Base-by-base conservation (phyloP, 306 rosid species). In the Cicer chorassanicum region DNA sequence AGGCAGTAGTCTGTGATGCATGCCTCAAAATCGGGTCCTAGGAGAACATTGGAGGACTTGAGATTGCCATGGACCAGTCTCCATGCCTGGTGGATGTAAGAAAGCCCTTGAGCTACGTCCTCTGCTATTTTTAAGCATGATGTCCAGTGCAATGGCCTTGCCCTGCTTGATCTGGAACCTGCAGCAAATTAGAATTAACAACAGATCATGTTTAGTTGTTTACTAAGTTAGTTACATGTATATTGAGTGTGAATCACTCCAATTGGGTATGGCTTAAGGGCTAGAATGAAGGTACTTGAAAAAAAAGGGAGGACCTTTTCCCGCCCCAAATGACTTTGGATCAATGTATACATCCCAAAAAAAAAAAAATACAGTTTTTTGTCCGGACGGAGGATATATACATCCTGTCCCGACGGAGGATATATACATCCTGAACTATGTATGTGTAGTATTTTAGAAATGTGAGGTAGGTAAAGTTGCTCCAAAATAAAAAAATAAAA, bases 81-180 rank as follows among this genome's bases (percentile, higher is more conserved):
- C 98, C 97, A 93, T 63, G 98, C 98, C 77, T 93, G 98, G 82
- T 93, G 98, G 73, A 93, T 93, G 89, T 89, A 93, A 78, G 97
- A 87, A 43, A 93, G 82, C 50, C 97, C 97, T 84, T 93, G 98
- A 7, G 98, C 97, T 69, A 90, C 86, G 38, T 93, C 98, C 79
- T 93, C 98, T 14, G 98, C 98, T 80, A 93, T 90, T 79, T 90
- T 93, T 78, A 93, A 82, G 84, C 98, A 93, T 13, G 98, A 93
- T 50, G 97, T 93, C 98, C 98, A 93, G 50, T 93, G 98, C 42
- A 93, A 85, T 49, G 98, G 98, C 84, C 84, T 90, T 65, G 98
- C 90, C 82, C 89, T 86, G 9, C 86, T 82, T 53, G 97, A 93
- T 72, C 84, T 90, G 36, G 98, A 81, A 64, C 97, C 98, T 93